These are phyloP conservation scores for Helminthosporium solani DNA, from an alignment of 2,329 filamentous ascomycete species.

Conservation along the genomic window DNA sequence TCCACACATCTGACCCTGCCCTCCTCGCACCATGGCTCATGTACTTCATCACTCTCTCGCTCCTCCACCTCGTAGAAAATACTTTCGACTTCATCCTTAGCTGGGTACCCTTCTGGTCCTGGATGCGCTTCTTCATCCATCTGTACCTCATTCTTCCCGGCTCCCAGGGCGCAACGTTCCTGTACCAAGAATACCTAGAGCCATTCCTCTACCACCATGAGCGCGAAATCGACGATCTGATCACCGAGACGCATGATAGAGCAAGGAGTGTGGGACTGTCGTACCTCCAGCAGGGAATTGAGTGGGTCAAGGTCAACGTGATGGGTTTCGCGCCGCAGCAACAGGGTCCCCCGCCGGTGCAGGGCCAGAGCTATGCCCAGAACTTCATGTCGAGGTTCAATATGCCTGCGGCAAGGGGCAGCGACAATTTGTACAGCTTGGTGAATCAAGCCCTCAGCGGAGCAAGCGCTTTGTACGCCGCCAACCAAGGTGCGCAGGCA, in stretches of 20 bases:
- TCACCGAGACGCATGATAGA: slow-evolving; percentile 76
- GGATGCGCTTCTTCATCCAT: slow-evolving; percentile 81
- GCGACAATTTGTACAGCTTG: slow-evolving; percentile 73
- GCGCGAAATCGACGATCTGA: slow-evolving; percentile 83
- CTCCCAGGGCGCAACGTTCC: slow-evolving; percentile 83
- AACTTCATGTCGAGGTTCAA: slow-evolving; percentile 82
- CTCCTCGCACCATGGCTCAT: slow-evolving; percentile 96
- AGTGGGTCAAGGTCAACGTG: slow-evolving; percentile 69
- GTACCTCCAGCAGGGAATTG: slow-evolving; percentile 48
- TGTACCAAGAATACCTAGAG: slow-evolving; percentile 84
- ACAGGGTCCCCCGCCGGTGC: slow-evolving; percentile 47
- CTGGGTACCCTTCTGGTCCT: slow-evolving; percentile 94
- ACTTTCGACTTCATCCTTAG: slow-evolving; percentile 83
- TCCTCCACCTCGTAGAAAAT: slow-evolving; percentile 77
- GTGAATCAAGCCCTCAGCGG: slow-evolving; percentile 72
- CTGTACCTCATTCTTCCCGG: slow-evolving; percentile 96
- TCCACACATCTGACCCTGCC: slow-evolving; percentile 86
- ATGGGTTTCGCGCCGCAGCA: slow-evolving; percentile 71
- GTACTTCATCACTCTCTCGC: slow-evolving; percentile 95
- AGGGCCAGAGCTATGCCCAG: slow-evolving; percentile 68
- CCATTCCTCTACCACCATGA: slow-evolving; percentile 89
- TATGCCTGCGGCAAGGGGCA: slow-evolving; percentile 68
- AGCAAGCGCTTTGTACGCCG: slow-evolving; percentile 52
- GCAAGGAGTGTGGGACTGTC: slow-evolving; percentile 74
- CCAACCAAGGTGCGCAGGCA: slow-evolving; percentile 44